These are phyloP conservation scores for Yarrowia yakushimensis DNA, from an alignment of 805 yeast genomes.

Conservation along the genomic window DNA sequence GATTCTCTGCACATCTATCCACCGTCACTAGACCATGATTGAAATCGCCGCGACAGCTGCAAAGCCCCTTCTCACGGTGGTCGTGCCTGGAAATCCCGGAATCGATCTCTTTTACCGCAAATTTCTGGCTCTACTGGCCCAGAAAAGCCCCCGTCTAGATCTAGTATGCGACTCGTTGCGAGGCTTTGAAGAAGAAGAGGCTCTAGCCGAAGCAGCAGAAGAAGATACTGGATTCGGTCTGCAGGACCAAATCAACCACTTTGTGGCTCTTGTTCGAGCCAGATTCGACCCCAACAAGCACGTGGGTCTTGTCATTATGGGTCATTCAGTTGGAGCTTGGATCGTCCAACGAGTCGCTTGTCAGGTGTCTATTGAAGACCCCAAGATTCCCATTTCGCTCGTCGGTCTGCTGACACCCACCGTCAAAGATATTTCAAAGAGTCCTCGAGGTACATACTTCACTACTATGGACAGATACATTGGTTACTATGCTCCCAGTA, in stretches of 20 bases:
- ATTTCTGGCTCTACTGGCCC: not conserved
- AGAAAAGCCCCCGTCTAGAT: constrained; percentile 10
- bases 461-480: constrained; percentile 31
- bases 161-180: constrained; percentile 16
- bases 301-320: constrained; percentile 45
- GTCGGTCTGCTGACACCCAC: constrained; percentile 73
- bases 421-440: constrained; percentile 53
- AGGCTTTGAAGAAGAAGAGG: constrained; percentile 16
- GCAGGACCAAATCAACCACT: constrained; percentile 9
- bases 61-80: constrained; percentile 8
- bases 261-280: not conserved
- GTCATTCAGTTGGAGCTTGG: constrained; percentile 73
- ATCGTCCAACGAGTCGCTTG: constrained; percentile 51
- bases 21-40: not conserved
- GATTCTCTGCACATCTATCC: not conserved
- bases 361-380: constrained; percentile 29
- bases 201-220: not conserved
- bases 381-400: constrained; percentile 40
- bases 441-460: constrained; percentile 43
- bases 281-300: not conserved
- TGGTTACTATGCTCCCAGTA: constrained; percentile 29
- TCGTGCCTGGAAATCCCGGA: constrained; percentile 25
- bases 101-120: constrained; percentile 14
- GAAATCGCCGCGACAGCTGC: constrained; percentile 3
- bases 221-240: not conserved